These are phyloP conservation scores for Nigrospora sphaerica DNA, from an alignment of 2,329 filamentous ascomycete species.

Conservation along the genomic window DNA sequence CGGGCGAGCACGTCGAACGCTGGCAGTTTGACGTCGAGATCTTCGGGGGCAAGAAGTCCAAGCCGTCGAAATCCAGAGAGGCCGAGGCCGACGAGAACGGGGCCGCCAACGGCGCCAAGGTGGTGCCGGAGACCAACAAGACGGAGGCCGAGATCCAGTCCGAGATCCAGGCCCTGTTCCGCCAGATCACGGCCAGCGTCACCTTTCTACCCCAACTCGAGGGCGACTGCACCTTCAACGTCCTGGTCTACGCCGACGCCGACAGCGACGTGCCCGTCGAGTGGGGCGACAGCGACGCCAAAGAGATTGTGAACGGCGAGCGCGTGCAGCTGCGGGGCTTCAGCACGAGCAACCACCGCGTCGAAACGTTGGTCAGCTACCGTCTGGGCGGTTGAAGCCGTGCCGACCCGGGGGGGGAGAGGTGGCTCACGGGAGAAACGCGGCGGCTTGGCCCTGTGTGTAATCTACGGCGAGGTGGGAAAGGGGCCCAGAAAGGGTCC, in stretches of 20 bases:
- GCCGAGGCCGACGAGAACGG: slow-evolving; percentile 11
- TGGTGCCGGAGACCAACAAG: slow-evolving; percentile 53
- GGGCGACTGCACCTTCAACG: slow-evolving; percentile 96
- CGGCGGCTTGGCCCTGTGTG: too few relatives aligned
- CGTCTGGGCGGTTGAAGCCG: slow-evolving; percentile 42
- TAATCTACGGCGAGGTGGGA: too few relatives aligned
- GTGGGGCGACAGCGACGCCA: slow-evolving; percentile 97
- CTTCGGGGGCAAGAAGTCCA: slow-evolving; percentile 22
- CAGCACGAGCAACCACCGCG: slow-evolving; percentile 87
- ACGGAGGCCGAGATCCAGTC: slow-evolving; percentile 90
- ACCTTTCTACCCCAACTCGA: slow-evolving; percentile 92
- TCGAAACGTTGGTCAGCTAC: slow-evolving; percentile 95
- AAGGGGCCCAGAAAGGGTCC: too few relatives aligned
- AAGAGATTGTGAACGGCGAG: slow-evolving; percentile 91
- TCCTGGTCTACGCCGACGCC: slow-evolving; percentile 93
- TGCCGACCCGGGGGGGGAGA: too few relatives aligned
- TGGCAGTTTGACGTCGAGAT: slow-evolving; percentile 89
- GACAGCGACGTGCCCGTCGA: slow-evolving; percentile 95
- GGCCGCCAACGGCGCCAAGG: slow-evolving; percentile 18
- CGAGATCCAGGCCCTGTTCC: slow-evolving; percentile 94
- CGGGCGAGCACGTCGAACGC: slow-evolving; percentile 88
- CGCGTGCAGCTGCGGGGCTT: slow-evolving; percentile 94
- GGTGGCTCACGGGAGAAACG: too few relatives aligned
- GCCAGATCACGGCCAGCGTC: slow-evolving; percentile 95
- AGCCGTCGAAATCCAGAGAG: slow-evolving; percentile 25